Conservation (phyloP, 164 flowering plant species). For the Vitis amurensis region DNA sequence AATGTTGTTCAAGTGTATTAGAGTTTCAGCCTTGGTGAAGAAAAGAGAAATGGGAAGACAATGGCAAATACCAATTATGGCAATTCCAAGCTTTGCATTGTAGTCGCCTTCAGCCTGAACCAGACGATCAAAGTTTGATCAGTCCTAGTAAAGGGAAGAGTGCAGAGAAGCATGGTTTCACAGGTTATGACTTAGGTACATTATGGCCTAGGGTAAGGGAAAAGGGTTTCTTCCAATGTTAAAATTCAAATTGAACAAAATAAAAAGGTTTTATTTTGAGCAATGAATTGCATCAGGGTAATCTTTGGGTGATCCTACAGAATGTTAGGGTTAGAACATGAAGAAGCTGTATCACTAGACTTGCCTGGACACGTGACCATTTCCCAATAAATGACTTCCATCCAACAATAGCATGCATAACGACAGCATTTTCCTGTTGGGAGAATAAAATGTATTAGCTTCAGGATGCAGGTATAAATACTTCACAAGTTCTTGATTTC, state of each 20-base stretch:
- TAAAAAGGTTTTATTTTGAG: no score
- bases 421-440: constrained; percentile 90
- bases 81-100: constrained; percentile 39
- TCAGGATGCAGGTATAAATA: not conserved
- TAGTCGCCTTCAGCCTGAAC: constrained; percentile 9
- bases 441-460: constrained; percentile 9
- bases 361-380: constrained; percentile 97
- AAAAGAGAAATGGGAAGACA: not conserved
- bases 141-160: not conserved
- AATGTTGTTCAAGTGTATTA: not conserved
- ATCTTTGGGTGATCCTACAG: no score
- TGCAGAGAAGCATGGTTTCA: no score
- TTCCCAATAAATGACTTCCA: constrained; percentile 97
- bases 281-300: no score
- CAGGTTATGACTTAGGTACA: no score
- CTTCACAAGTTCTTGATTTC: constrained; percentile 7
- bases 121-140: not conserved
- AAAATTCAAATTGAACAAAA: no score
- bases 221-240: no score
- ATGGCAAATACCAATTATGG: constrained; percentile 32
- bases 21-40: not conserved
- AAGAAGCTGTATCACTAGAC: constrained; percentile 5
- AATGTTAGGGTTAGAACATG: not conserved
- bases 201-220: no score
- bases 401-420: constrained; percentile 85